Conservation (phyloP, 371 early-diverging fungal genomes). For the Mortierella sp. region DNA sequence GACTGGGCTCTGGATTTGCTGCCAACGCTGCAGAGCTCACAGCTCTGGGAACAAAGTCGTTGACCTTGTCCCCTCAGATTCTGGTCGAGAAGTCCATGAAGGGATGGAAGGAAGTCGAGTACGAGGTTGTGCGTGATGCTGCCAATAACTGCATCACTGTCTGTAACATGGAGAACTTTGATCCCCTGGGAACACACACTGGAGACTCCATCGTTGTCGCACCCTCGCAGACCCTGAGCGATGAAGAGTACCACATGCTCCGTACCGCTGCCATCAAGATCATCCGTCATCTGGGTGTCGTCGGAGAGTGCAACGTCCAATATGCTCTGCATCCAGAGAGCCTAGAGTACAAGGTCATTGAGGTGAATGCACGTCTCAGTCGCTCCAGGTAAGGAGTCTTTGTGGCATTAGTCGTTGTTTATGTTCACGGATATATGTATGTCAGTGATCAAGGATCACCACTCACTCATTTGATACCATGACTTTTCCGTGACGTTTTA, state of each 20-base stretch:
- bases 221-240: conserved; percentile 92
- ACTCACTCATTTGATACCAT: not conserved
- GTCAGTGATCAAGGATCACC: conserved; percentile 1
- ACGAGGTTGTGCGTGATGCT: conserved; percentile 97
- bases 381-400: conserved; percentile 66
- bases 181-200: conserved; percentile 95
- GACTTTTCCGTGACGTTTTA: conserved; percentile 4
- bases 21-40: conserved; percentile 77
- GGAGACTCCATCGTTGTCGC: conserved; percentile 98
- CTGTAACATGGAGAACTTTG: conserved; percentile 99
- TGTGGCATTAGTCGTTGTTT: conserved; percentile 1
- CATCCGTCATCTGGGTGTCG: conserved; percentile 94
- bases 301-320: conserved; percentile 97
- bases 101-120: conserved; percentile 98
- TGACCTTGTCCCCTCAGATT: conserved; percentile 87
- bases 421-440: too few relatives aligned
- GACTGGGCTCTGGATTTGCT: conserved; percentile 97
- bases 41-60: conserved; percentile 80
- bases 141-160: conserved; percentile 97
- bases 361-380: conserved; percentile 95
- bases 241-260: conserved; percentile 95
- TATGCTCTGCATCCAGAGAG: conserved; percentile 92
- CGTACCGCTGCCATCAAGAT: conserved; percentile 95
- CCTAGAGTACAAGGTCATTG: conserved; percentile 92
- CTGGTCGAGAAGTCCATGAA: conserved; percentile 95